Evolutionary conservation across 768 basidiomycete species (phyloP), one percentile per base, ranked within the genome.

Genomic region (Paxillus involutus): DNA sequence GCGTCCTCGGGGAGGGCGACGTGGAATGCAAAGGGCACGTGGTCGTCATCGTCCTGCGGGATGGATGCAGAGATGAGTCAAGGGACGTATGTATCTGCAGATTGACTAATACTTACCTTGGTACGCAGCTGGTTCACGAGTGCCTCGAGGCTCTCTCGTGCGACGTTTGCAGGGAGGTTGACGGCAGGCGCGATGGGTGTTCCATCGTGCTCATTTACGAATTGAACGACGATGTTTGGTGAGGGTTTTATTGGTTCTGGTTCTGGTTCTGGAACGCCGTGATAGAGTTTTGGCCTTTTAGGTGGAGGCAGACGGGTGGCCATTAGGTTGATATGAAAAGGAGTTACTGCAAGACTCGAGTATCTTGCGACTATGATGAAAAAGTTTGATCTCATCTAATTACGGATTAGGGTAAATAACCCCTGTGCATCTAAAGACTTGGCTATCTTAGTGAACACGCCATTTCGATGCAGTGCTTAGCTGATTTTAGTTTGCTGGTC

Each of bases 11-110:
- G 88, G 14, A 94, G 70, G 14, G 80, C 75, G 12, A 98, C 85
- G 73, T 96, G 89, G 72, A 98, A 97, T 35, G 88, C 78, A 66
- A 94, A 98, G 6, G 96, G 94, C 16, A 94, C 84, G 43, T 94
- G 92, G 60, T 97, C 94, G 61, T 94, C 92, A 51, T 85, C 81
- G 45, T 67, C 66, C 57, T 61, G 41, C 8, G 56, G 52, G 49
- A 53, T 33, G 33, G 36, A 59, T 9, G 40, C 19, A 13, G 26
- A 26, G 49, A 29, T 55, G 44, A 37, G 51, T 53, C 37, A 30
- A 61, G 35, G 52, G 35, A 32, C 46, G 60, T 56, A 48, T 44
- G 52, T 44, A 61, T 52, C 62, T 44, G 47, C 29, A 52, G 43
- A 26, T 45, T 53, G 43, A 65, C 51, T 37, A n/a, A n/a, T n/a